A percentile compares a stretch with the other conserved stretches of the same genome.
Evolutionary conservation across 2,329 filamentous ascomycete species (phyloP).

Genomic region (Fusarium guadeloupense): DNA sequence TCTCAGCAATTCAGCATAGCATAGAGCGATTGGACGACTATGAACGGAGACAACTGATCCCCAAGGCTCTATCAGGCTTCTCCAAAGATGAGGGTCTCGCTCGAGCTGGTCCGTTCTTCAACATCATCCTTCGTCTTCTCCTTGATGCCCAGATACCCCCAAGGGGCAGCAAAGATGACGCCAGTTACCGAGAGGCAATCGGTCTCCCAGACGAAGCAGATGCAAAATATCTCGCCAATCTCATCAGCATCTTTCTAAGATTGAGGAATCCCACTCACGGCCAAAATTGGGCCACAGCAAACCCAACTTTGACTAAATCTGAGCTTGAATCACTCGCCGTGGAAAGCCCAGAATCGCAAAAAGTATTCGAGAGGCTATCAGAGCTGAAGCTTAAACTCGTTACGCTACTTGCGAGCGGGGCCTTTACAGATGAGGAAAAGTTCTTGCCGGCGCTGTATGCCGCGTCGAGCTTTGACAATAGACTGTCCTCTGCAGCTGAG

Average conservation of each 20-base stretch:
- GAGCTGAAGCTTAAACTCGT: slow-evolving; percentile 67
- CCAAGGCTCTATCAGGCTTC: slow-evolving; percentile 54
- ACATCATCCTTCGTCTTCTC: slow-evolving; percentile 81
- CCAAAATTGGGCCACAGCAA: slow-evolving; percentile 45
- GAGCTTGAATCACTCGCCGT: slow-evolving; percentile 47
- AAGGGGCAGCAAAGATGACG: slow-evolving; percentile 82
- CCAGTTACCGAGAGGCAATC: slow-evolving; percentile 70
- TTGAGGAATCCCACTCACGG: slow-evolving; percentile 46
- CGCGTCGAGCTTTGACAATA: slow-evolving; percentile 81
- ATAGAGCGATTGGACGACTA: slow-evolving; percentile 58
- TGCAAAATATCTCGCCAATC: slow-evolving; percentile 75
- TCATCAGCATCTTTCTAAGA: slow-evolving; percentile 78
- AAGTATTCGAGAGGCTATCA: slow-evolving; percentile 52
- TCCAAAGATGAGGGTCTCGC: slow-evolving; percentile 46
- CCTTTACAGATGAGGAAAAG: slow-evolving; percentile 84
- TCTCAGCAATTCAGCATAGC: slow-evolving; percentile 90
- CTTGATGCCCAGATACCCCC: slow-evolving; percentile 76
- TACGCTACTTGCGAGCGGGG: slow-evolving; percentile 81
- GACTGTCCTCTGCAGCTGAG: slow-evolving; percentile 84
- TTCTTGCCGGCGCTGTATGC: slow-evolving; percentile 87
- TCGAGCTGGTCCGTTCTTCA: slow-evolving; percentile 72
- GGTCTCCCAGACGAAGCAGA: slow-evolving; percentile 74
- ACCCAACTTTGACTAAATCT: slow-evolving; percentile 46
- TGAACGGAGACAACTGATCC: slow-evolving; percentile 78
- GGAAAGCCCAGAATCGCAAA: slow-evolving; percentile 69